A percentile compares a stretch with the other conserved stretches of the same genome.
These are phyloP conservation scores for Trichophyton simii DNA, from an alignment of 2,329 filamentous ascomycete species.

Conservation along the genomic window DNA sequence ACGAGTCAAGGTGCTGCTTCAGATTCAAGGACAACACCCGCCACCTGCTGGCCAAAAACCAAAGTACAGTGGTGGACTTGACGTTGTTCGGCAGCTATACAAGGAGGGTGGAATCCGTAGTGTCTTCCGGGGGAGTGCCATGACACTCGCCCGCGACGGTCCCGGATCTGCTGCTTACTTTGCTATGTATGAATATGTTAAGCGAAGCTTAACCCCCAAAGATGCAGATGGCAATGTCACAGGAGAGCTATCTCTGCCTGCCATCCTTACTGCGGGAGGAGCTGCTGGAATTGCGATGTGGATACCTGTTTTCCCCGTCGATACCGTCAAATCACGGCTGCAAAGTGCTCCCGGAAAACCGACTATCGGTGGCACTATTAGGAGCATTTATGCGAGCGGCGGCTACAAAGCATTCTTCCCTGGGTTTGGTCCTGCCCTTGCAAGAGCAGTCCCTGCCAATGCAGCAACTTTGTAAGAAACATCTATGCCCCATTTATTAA, in stretches of 20 bases:
- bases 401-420: conserved; percentile 93
- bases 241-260: conserved; percentile 66
- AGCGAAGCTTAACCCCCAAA: conserved; percentile 71
- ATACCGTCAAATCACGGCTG: conserved; percentile 87
- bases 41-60: conserved; percentile 83
- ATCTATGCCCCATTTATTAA: background rate
- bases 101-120: conserved; percentile 76
- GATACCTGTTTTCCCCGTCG: conserved; percentile 95
- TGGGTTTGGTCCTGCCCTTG: conserved; percentile 82
- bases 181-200: conserved; percentile 92
- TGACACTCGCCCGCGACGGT: conserved; percentile 86
- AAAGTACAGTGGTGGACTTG: conserved; percentile 72
- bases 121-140: conserved; percentile 81
- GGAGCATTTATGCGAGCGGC: conserved; percentile 68
- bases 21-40: conserved; percentile 85
- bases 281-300: conserved; percentile 95
- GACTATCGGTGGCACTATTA: conserved; percentile 65
- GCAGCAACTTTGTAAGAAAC: conserved; percentile 66
- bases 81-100: conserved; percentile 91
- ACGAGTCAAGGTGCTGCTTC: conserved; percentile 94
- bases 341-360: conserved; percentile 83
- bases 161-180: conserved; percentile 93
- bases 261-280: conserved; percentile 75
- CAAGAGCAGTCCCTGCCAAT: conserved; percentile 88
- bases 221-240: conserved; percentile 61